Evolutionary conservation across 371 early-diverging fungal genomes (phyloP), one percentile per base, ranked within the genome.

Genomic region (Mortierella sp.): DNA sequence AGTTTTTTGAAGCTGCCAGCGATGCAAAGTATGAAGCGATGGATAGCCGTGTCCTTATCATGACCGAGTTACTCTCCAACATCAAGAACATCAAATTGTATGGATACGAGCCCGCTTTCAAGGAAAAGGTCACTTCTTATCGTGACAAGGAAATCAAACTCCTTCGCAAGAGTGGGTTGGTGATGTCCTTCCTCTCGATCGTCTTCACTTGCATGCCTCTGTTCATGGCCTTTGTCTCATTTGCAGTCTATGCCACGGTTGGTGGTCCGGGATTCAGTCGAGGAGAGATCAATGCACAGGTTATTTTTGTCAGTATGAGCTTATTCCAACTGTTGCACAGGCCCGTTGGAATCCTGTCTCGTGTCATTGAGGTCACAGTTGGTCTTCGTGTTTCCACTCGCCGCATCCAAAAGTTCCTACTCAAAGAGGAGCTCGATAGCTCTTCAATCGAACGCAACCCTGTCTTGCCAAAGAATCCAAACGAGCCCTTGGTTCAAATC

Each of bases 31-130:
- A 51, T 10, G 60, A 60, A 28, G 82, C 86, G 31, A 87, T 88
- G 51, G 92, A 92, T 43, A 80, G 67, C 2, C 85, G 87, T 42
- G 65, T 92, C 18, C 81, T 83, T n/a, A 64, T 86, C 54, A 82
- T 91, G 82, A 79, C 63, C 52, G 83, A 83, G 30, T 43, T 83
- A 2, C 61, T 85, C 7, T 71, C 80, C 41, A 72, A 79, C 19
- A 85, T 85, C 53, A 82, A 82, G 53, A 76, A 81, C 61, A 71
- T 85, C 53, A 85, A 85, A 61, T 62, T 85, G 24, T 81, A 82
- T 60, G 80, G 73, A 8, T 85, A 93, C 89, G 89, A 89, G 58
- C 66, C 62, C 19, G 49, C 68, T 16, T 81, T 81, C 62, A 58
- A 64, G 19, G 51, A 66, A 5, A 74, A 67, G 30, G 48, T 67